Conservation (phyloP, 2,329 filamentous ascomycete species). For the Xylariaceae sp. region DNA sequence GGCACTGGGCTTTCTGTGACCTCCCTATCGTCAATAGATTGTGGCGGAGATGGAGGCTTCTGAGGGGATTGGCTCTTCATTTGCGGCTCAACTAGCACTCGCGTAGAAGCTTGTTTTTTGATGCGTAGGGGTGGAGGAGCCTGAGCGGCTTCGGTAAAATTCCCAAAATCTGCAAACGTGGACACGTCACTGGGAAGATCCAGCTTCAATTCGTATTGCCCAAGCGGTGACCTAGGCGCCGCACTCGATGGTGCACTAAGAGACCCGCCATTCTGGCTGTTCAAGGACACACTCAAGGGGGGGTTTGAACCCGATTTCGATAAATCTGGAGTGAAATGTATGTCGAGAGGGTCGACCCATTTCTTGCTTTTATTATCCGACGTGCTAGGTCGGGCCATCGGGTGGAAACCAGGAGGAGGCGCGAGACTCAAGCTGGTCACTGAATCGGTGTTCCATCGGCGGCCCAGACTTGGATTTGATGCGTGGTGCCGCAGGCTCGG, state of each 20-base stretch:
- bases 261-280: conserved; percentile 18
- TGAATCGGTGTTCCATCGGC: conserved; percentile 46
- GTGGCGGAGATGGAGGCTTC: conserved; percentile 46
- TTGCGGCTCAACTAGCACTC: conserved; percentile 11
- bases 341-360: conserved; percentile 57
- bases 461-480: conserved; percentile 43
- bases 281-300: conserved; percentile 15
- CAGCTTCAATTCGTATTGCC: conserved; percentile 49
- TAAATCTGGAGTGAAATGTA: conserved; percentile 49
- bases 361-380: conserved; percentile 46
- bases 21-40: conserved; percentile 41
- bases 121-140: conserved; percentile 35
- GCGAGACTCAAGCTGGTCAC: conserved; percentile 43
- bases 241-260: conserved; percentile 29
- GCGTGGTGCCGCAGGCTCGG: conserved; percentile 39
- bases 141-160: conserved; percentile 35
- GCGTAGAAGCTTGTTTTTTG: conserved; percentile 28
- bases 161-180: conserved; percentile 39
- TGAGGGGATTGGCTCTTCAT: conserved; percentile 22
- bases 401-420: conserved; percentile 43
- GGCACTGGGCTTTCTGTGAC: conserved; percentile 22
- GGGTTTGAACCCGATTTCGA: conserved; percentile 31
- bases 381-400: conserved; percentile 42
- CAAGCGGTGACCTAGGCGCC: conserved; percentile 48
- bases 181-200: conserved; percentile 35